phyloP scores from a whole-genome alignment of 2,329 filamentous ascomycete genomes.

The Fusarium udum region DNA sequence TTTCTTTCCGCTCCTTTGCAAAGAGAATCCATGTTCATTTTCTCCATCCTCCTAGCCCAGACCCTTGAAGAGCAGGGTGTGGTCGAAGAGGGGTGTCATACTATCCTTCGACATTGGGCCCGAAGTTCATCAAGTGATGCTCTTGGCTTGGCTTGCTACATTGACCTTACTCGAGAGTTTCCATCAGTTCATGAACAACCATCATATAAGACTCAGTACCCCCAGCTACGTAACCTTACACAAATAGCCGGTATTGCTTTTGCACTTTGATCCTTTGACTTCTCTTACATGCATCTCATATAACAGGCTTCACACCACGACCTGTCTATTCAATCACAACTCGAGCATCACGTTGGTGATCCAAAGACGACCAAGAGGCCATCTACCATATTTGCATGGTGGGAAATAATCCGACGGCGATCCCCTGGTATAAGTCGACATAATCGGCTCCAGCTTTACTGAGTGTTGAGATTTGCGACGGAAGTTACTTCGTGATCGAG shows the following conservation, averaged over 20 bases:
- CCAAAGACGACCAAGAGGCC: slow-evolving; percentile 3
- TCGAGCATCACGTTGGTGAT: slow-evolving; percentile 6
- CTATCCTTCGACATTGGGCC: slow-evolving; percentile 32
- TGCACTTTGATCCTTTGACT: not conserved
- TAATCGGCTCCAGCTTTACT: slow-evolving; percentile 18
- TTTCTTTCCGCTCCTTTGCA: slow-evolving; percentile 35
- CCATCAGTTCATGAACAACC: slow-evolving; percentile 32
- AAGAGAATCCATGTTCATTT: slow-evolving; percentile 35
- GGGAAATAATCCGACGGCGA: slow-evolving; percentile 28
- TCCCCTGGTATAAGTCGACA: slow-evolving; percentile 30
- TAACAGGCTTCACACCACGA: not conserved
- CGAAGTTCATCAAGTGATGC: slow-evolving; percentile 36
- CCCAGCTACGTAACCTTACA: slow-evolving; percentile 22
- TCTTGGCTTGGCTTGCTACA: slow-evolving; percentile 39
- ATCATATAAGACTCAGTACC: slow-evolving; percentile 40
- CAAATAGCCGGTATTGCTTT: slow-evolving; percentile 1
- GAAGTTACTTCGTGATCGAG: slow-evolving; percentile 13
- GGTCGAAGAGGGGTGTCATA: slow-evolving; percentile 30
- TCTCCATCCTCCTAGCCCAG: slow-evolving; percentile 19
- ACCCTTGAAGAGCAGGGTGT: slow-evolving; percentile 23
- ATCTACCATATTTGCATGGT: slow-evolving; percentile 18
- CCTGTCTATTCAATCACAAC: slow-evolving; percentile 1
- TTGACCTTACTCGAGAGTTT: slow-evolving; percentile 33
- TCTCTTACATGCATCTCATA: not conserved
- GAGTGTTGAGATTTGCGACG: slow-evolving; percentile 3